Evolutionary conservation across 805 yeast species (phyloP).

Genomic region (Spathaspora girioi): DNA sequence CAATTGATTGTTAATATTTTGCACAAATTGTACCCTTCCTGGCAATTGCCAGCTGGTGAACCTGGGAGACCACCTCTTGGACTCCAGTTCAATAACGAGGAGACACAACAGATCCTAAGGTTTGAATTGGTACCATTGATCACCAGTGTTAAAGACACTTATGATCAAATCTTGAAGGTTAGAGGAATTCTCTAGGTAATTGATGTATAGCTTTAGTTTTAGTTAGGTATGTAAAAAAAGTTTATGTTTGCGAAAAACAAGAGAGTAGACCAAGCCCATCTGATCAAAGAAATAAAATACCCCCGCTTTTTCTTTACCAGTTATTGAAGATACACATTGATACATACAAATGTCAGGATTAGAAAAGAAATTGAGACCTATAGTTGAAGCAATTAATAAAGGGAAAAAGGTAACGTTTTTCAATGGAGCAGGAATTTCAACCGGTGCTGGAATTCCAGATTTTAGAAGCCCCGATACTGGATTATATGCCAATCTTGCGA

Average conservation of each 20-base stretch:
- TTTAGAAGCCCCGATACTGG: slow-evolving; percentile 91
- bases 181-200: slow-evolving; percentile 1
- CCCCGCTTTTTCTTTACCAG: neutral
- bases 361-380: slow-evolving; percentile 13
- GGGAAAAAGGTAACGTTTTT: slow-evolving; percentile 56
- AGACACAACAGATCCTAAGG: slow-evolving; percentile 17
- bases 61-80: slow-evolving; percentile 9
- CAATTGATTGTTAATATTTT: slow-evolving; percentile 19
- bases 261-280: too few species aligned
- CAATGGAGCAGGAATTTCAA: slow-evolving; percentile 93
- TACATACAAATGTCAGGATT: neutral
- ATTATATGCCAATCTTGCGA: slow-evolving; percentile 72
- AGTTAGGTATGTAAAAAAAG: too few species aligned
- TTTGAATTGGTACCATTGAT: slow-evolving; percentile 19
- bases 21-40: slow-evolving; percentile 19
- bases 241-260: too few species aligned
- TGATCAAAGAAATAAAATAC: too few species aligned
- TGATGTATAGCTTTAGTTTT: too few species aligned
- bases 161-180: slow-evolving; percentile 15
- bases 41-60: slow-evolving; percentile 14
- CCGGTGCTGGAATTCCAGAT: slow-evolving; percentile 93
- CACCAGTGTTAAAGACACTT: slow-evolving; percentile 21
- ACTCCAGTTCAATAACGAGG: slow-evolving; percentile 9
- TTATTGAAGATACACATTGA: neutral
- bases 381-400: slow-evolving; percentile 25